Conservation (phyloP, 1,139 yeast genomes). For the Torulaspora pretoriensis region DNA sequence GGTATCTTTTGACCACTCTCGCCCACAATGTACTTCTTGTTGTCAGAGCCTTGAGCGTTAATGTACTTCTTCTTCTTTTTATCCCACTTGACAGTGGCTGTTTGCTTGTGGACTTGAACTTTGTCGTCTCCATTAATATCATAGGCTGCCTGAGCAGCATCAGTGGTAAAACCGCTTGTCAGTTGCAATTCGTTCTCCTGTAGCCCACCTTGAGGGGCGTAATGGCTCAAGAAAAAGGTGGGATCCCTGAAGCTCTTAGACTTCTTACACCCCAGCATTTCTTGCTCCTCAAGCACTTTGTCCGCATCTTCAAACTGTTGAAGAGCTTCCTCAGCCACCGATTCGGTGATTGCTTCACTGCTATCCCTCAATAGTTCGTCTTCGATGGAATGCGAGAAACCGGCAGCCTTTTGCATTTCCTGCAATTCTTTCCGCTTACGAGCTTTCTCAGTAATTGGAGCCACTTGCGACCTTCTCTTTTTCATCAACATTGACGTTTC, state of each 20-base stretch:
- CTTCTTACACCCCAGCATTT: slow-evolving; percentile 35
- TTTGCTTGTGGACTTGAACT: slow-evolving; percentile 54
- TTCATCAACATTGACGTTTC: slow-evolving; percentile 80
- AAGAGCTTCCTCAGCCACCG: slow-evolving; percentile 50
- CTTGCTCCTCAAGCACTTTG: slow-evolving; percentile 39
- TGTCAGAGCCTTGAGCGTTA: slow-evolving; percentile 71
- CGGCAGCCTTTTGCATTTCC: slow-evolving; percentile 73
- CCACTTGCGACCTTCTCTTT: slow-evolving; percentile 78
- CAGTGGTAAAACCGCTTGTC: slow-evolving; percentile 68
- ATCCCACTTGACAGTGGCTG: slow-evolving; percentile 87
- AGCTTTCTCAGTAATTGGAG: slow-evolving; percentile 79
- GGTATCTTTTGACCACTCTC: slow-evolving; percentile 94
- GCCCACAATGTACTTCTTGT: slow-evolving; percentile 80
- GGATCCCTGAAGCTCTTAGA: slow-evolving; percentile 67
- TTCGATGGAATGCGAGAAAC: slow-evolving; percentile 67
- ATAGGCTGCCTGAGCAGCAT: slow-evolving; percentile 79
- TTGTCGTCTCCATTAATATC: slow-evolving; percentile 81
- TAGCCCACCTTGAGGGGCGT: slow-evolving; percentile 74
- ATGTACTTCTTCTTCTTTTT: slow-evolving; percentile 88
- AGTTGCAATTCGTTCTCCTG: slow-evolving; percentile 78
- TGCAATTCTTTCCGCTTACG: slow-evolving; percentile 62
- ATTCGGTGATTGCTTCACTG: slow-evolving; percentile 55
- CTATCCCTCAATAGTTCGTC: slow-evolving; percentile 60
- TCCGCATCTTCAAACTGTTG: slow-evolving; percentile 64
- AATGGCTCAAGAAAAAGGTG: slow-evolving; percentile 81